Conservation (phyloP, 2,329 filamentous ascomycete species). For the Cladosporium sp. region DNA sequence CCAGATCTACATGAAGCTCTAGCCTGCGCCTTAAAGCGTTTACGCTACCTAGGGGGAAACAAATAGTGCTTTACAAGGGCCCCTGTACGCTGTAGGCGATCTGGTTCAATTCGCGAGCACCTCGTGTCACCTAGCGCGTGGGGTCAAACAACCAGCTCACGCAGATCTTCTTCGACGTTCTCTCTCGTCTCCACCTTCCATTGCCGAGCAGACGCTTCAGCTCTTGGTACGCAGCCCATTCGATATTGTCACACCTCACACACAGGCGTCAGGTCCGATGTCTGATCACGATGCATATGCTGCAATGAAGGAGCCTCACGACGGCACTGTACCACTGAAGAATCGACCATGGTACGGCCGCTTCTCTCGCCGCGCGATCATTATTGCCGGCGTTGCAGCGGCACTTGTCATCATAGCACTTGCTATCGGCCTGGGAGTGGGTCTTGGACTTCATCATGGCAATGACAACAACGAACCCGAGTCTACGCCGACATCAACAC, state of each 20-base stretch:
- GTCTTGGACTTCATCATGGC: constrained; percentile 13
- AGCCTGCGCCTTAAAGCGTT: background rate
- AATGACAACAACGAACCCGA: constrained; percentile 4
- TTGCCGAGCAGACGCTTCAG: constrained; percentile 5
- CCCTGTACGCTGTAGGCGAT: constrained; percentile 5
- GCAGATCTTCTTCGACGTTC: constrained; percentile 10
- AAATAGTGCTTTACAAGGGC: constrained; percentile 8
- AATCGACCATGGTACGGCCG: constrained; percentile 6
- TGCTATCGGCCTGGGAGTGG: constrained; percentile 22
- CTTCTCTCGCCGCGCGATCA: constrained; percentile 17
- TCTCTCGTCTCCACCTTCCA: background rate
- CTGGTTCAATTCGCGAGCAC: background rate
- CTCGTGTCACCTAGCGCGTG: constrained; percentile 6
- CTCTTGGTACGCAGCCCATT: background rate
- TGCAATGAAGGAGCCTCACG: constrained; percentile 19
- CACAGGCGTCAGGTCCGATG: constrained; percentile 6
- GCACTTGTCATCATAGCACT: constrained; percentile 20
- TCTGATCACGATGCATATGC: constrained; percentile 11
- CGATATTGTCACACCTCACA: constrained; percentile 4
- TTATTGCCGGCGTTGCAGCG: constrained; percentile 16
- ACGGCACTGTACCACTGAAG: background rate
- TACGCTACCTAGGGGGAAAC: background rate
- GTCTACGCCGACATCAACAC: background rate
- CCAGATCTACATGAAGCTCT: constrained; percentile 5
- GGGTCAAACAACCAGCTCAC: constrained; percentile 3